Evolutionary conservation across 257 asterid genomes (phyloP).

Genomic region (Asclepias syriaca): DNA sequence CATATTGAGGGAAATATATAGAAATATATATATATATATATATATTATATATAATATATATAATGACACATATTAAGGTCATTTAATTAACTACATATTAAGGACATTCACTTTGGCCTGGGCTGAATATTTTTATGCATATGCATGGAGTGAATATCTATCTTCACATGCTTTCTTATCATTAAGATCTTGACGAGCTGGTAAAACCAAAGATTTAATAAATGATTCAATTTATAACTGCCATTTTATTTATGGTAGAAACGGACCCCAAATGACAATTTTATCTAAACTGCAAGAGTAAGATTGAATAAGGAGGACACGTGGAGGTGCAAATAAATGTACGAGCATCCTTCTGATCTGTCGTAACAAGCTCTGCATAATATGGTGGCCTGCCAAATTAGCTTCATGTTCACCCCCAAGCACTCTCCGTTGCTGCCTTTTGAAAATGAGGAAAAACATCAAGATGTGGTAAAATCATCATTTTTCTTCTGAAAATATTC

Average conservation of each 20-base stretch:
- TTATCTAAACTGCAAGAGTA: background rate
- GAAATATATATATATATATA: too few relatives aligned
- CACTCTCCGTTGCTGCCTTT: background rate
- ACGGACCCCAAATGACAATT: background rate
- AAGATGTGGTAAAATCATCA: slow-evolving; percentile 5
- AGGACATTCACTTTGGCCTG: too few relatives aligned
- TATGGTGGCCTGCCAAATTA: background rate
- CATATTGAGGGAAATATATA: too few relatives aligned
- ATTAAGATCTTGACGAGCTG: too few relatives aligned
- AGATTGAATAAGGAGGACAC: background rate
- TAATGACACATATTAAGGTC: too few relatives aligned
- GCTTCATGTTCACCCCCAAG: background rate
- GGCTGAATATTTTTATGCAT: too few relatives aligned
- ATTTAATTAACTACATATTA: too few relatives aligned
- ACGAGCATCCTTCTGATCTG: background rate
- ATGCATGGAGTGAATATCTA: too few relatives aligned
- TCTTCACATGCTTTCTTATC: too few relatives aligned
- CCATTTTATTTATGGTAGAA: background rate
- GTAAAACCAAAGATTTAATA: too few relatives aligned
- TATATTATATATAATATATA: too few relatives aligned
- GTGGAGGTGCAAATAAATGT: background rate
- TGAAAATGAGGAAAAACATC: background rate
- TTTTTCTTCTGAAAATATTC: slow-evolving; percentile 33
- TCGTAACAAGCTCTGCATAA: background rate
- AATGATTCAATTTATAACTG: background rate